phyloP scores from a whole-genome alignment of 2,329 filamentous ascomycete species.

The Orbilia javanica region DNA sequence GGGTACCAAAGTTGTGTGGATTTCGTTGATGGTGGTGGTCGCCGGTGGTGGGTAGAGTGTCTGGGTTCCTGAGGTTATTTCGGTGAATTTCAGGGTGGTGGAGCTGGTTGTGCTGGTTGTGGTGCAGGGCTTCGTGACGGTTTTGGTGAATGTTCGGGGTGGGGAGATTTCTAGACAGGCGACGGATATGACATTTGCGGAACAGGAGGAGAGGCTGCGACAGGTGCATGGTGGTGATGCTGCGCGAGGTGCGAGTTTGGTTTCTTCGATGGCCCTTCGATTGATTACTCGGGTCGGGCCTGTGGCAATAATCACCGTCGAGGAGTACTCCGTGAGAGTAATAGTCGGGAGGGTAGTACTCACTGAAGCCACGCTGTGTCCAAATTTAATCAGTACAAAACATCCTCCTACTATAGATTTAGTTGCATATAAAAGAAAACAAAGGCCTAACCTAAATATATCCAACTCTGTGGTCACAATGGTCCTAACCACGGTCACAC shows the following conservation, averaged over 20 bases:
- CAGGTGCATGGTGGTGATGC: not conserved
- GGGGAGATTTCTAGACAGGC: constrained; percentile 11
- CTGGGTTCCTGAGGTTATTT: not conserved
- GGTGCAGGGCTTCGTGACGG: not conserved
- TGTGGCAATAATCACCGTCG: constrained; percentile 6
- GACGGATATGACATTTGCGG: not conserved
- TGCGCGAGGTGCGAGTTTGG: not conserved
- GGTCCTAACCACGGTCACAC: not conserved
- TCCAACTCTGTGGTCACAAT: not conserved
- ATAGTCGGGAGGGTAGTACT: constrained; percentile 5
- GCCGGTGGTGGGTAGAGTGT: not conserved
- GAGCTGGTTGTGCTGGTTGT: not conserved
- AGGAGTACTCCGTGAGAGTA: constrained; percentile 3
- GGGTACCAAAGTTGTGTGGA: not conserved
- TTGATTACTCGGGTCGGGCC: constrained; percentile 24
- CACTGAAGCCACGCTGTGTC: not conserved
- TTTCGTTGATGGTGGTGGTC: not conserved
- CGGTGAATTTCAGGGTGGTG: constrained; percentile 10
- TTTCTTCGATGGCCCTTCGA: not conserved
- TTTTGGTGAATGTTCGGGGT: not conserved
- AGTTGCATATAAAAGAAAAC: not conserved
- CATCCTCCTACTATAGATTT: not conserved
- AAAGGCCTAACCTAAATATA: not conserved
- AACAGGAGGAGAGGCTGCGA: constrained; percentile 9
- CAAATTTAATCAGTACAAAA: not conserved